A percentile compares a stretch with the other conserved stretches of the same genome.
These are phyloP conservation scores for Monosporascus sp. DNA, from an alignment of 2,329 filamentous ascomycete species.

Conservation along the genomic window DNA sequence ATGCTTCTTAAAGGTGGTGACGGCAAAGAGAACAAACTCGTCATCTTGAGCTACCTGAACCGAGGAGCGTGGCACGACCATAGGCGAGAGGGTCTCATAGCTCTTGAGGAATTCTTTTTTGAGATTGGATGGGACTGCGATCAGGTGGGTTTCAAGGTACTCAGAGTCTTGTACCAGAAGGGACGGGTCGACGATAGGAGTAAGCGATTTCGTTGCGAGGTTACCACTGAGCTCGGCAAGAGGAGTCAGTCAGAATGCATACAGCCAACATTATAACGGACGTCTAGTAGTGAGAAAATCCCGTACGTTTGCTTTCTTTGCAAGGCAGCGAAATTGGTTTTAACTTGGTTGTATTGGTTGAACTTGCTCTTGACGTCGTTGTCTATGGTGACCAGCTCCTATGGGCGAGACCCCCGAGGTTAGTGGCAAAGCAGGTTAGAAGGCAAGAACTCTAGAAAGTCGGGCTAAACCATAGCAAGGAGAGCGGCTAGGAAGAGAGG, in stretches of 20 bases:
- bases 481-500: neutral
- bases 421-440: constrained; percentile 2
- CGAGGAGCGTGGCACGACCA: constrained; percentile 91
- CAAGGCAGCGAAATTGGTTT: constrained; percentile 74
- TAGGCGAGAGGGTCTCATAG: constrained; percentile 83
- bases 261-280: neutral
- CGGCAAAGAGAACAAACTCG: constrained; percentile 83
- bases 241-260: constrained; percentile 7
- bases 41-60: constrained; percentile 76
- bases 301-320: constrained; percentile 83
- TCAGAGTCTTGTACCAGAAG: constrained; percentile 85
- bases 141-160: constrained; percentile 91
- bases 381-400: constrained; percentile 89
- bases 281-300: neutral
- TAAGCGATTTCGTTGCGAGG: constrained; percentile 86
- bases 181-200: constrained; percentile 78
- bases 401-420: constrained; percentile 4
- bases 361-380: constrained; percentile 95
- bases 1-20: constrained; percentile 91
- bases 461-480: no score
- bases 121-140: constrained; percentile 75
- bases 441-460: no score
- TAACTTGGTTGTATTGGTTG: constrained; percentile 88
- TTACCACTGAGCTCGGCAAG: constrained; percentile 61
- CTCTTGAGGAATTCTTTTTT: constrained; percentile 84